These are phyloP conservation scores for Vitis rupestris DNA, from an alignment of 164 flowering plant species.

Conservation along the genomic window DNA sequence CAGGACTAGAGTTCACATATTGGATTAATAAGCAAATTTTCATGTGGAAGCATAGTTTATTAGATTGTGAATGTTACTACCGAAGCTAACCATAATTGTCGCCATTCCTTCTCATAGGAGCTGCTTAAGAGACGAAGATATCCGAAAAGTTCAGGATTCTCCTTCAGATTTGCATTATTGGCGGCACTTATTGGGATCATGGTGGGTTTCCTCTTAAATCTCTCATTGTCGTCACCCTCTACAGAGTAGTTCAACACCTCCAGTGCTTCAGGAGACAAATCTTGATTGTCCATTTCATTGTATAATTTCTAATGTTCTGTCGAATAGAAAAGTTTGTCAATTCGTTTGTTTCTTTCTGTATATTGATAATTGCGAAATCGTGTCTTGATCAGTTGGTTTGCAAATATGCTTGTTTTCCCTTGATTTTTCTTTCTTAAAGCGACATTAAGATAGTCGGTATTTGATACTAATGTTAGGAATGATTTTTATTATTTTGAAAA, in stretches of 20 bases:
- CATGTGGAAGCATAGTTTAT: too few species aligned
- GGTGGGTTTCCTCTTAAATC: slow-evolving; percentile 63
- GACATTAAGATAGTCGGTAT: background rate
- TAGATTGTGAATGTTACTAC: too few species aligned
- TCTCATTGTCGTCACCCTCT: slow-evolving; percentile 50
- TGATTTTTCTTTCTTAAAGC: background rate
- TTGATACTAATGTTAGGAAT: too few species aligned
- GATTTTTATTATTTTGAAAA: too few species aligned
- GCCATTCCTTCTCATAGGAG: slow-evolving; percentile 41
- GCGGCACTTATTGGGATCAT: slow-evolving; percentile 68
- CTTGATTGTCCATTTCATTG: slow-evolving; percentile 14
- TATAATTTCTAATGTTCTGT: slow-evolving; percentile 15
- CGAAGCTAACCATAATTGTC: too few species aligned
- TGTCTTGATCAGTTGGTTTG: slow-evolving; percentile 1
- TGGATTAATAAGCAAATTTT: too few species aligned
- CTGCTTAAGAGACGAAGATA: slow-evolving; percentile 46
- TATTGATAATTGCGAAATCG: slow-evolving; percentile 1
- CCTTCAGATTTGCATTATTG: slow-evolving; percentile 55
- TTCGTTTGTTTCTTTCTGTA: slow-evolving; percentile 11
- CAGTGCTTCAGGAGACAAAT: background rate
- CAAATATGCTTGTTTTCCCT: slow-evolving; percentile 8
- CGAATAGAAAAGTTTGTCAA: background rate
- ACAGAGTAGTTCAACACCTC: slow-evolving; percentile 17
- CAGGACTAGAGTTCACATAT: too few species aligned
- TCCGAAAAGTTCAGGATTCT: slow-evolving; percentile 52